Evolutionary conservation across 192 early-diverging fungal genomes (phyloP).

Genomic region (Coemansia sp.): DNA sequence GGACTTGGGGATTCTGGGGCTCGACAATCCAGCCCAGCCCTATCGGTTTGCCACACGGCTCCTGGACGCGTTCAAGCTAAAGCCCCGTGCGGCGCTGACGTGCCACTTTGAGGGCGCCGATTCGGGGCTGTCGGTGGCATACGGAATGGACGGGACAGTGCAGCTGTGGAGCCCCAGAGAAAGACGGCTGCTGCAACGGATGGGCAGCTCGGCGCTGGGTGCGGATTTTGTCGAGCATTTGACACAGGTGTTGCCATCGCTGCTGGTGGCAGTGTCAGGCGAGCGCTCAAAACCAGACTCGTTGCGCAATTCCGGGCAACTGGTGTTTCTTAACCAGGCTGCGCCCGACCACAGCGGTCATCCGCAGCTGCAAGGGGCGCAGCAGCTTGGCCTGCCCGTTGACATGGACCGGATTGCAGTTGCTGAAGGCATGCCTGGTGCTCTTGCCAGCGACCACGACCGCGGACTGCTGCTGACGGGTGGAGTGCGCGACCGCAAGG

Average conservation of each 20-base stretch:
- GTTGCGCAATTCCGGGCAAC: background rate
- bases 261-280: slow-evolving; percentile 15
- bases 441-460: background rate
- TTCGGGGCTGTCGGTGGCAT: slow-evolving; percentile 14
- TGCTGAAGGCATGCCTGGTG: slow-evolving; percentile 16
- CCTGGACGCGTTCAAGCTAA: slow-evolving; percentile 21
- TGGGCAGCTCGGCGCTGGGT: background rate
- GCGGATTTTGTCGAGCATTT: slow-evolving; percentile 25
- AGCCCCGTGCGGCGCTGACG: slow-evolving; percentile 26
- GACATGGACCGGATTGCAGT: background rate
- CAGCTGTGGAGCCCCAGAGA: slow-evolving; percentile 34
- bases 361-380: background rate
- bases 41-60: slow-evolving; percentile 22
- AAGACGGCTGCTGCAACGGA: background rate
- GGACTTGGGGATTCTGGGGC: background rate
- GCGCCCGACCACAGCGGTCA: background rate
- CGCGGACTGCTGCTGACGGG: slow-evolving; percentile 24
- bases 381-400: background rate
- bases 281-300: background rate
- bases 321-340: slow-evolving; percentile 2
- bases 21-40: background rate
- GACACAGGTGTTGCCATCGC: slow-evolving; percentile 21
- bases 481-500: slow-evolving; percentile 4
- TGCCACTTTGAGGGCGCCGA: slow-evolving; percentile 16
- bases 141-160: slow-evolving; percentile 33